Evolutionary conservation across 805 yeast species (phyloP).

Genomic region (Ogataea neopini): DNA sequence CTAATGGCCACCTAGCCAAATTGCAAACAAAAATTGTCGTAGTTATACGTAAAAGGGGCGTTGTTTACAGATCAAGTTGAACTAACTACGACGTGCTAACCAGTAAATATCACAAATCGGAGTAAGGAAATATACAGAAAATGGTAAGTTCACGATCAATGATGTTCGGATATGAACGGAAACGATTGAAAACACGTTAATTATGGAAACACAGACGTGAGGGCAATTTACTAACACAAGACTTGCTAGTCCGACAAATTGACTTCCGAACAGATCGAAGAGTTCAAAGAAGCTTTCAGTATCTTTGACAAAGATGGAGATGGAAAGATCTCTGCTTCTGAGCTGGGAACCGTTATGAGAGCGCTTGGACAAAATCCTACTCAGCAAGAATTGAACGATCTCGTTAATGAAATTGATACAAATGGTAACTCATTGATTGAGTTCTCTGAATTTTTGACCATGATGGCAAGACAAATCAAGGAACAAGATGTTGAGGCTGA

Average conservation of each 20-base stretch:
- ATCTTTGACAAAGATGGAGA: conserved; percentile 95
- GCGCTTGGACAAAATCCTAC: conserved; percentile 97
- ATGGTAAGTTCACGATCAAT: neutral
- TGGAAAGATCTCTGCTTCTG: conserved; percentile 94
- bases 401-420: conserved; percentile 95
- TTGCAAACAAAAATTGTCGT: neutral
- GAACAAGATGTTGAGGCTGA: conserved; percentile 98
- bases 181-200: neutral
- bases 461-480: conserved; percentile 92
- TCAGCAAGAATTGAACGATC: conserved; percentile 92
- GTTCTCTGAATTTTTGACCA: conserved; percentile 77
- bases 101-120: neutral
- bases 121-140: neutral
- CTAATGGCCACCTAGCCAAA: neutral
- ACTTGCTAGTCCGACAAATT: conserved; percentile 70
- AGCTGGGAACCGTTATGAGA: conserved; percentile 97
- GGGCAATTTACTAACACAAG: neutral
- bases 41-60: neutral
- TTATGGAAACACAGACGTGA: no score
- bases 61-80: conserved; percentile 4
- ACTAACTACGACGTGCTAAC: neutral
- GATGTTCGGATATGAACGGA: neutral
- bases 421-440: conserved; percentile 91
- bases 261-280: conserved; percentile 94
- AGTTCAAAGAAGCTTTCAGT: conserved; percentile 97